Conservation (phyloP, 2,329 filamentous ascomycete genomes). For the Beauveria brongniartii region DNA sequence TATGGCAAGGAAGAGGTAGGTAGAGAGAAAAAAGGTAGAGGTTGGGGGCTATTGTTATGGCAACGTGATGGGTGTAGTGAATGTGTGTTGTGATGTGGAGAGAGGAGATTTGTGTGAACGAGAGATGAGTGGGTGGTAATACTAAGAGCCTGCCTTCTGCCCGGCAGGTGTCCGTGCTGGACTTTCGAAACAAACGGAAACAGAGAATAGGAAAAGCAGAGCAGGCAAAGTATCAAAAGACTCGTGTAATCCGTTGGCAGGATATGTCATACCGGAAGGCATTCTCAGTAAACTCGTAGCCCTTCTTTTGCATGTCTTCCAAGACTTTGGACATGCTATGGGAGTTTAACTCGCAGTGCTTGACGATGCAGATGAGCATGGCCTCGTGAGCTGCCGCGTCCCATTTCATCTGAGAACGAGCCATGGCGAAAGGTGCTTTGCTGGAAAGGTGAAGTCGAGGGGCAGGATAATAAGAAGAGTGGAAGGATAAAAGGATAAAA, state of each 20-base stretch:
- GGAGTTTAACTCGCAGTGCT: conserved; percentile 24
- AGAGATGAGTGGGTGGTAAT: neutral
- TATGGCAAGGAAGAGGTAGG: too few relatives aligned
- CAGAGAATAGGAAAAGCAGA: neutral
- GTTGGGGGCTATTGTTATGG: too few relatives aligned
- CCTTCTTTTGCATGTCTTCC: conserved; percentile 27
- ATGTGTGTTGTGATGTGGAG: neutral
- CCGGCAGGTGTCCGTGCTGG: neutral
- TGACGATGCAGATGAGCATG: conserved; percentile 34
- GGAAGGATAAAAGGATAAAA: conserved; percentile 1
- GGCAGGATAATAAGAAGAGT: neutral
- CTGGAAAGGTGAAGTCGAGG: too few relatives aligned
- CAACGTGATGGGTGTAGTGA: neutral
- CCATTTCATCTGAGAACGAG: conserved; percentile 29
- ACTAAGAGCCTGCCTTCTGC: too few relatives aligned
- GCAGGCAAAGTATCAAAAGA: neutral
- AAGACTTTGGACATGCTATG: conserved; percentile 30
- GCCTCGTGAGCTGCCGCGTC: conserved; percentile 33
- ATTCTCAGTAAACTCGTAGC: conserved; percentile 31
- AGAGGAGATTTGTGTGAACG: neutral
- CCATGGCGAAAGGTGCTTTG: neutral
- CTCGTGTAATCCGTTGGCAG: neutral
- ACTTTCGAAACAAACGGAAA: conserved; percentile 1
- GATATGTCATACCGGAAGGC: conserved; percentile 31
- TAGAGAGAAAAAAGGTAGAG: too few relatives aligned